Base-by-base conservation (phyloP, 495 filamentous ascomycete species). In the Acidiella bohemica region DNA sequence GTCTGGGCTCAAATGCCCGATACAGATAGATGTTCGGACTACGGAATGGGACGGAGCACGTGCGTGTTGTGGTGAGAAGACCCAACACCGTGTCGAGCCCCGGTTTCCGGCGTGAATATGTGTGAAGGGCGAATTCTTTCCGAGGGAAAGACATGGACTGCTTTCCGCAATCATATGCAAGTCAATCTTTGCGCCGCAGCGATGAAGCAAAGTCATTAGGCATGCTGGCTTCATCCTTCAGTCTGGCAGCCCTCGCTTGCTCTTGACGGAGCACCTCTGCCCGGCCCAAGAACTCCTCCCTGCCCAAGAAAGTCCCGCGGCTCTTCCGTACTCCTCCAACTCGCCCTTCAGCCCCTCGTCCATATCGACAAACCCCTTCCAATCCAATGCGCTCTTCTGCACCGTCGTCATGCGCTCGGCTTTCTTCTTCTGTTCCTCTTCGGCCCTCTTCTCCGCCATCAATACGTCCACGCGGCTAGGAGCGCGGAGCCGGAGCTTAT, bases 321-420 rank as follows among this genome's bases (percentile, higher is more conserved):
- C 76, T 79, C 62, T 80, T 86, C 83, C 83, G 46, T 84, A 80
- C 32, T 76, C 68, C 50, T 80, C 77, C 41, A 97, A 69, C 58
- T 97, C 90, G 54, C 94, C 90, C 51, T 76, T 76, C 61, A 97
- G 80, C 2, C 90, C 92, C 49, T 87, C 81, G 41, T 84, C 70
- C 54, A n/a, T n/a, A n/a, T 96, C 87, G 33, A 96, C 92, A 53
- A 83, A 93, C 30, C 79, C 79, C 3, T 84, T 84, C 90, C 90
- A 97, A 57, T 97, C 90, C 64, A 94, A 69, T 36, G 82, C 70
- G 25, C 81, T 87, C 66, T 97, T 97, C 64, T 96, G 86, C 17
- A 97, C 80, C 1, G 87, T 93, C 57, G 93, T 96, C 54, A 96
- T 71, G 55, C 95, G 95, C 55, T 79, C 76, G 32, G 81, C 79